Evolutionary conservation across 192 early-diverging fungal genomes (phyloP), one percentile per base, ranked within the genome.

Genomic region (Podila minutissima): DNA sequence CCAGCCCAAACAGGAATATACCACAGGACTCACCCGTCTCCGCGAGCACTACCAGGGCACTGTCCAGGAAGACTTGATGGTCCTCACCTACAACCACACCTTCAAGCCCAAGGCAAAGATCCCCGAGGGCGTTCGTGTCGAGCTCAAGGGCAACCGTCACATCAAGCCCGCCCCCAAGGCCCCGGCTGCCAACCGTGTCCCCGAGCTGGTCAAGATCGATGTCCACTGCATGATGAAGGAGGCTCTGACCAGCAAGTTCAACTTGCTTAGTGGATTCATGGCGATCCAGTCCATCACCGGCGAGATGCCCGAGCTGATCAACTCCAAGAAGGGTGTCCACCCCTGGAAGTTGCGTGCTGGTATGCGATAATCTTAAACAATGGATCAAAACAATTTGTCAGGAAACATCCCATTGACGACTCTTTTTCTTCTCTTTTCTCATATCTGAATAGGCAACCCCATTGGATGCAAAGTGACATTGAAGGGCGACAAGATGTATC

Each of bases 211-310:
- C 35, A 92, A 89, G 75, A 92, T 98, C 37, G 89, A 90, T 32
- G 84, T 99, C 63, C 93, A 95, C 75, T 93, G 96, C 61, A 96
- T 95, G 89, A 89, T 92, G 69, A 93, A 95, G 81, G 92, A 94
- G 61, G 95, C 96, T 11, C 85, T 96, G 49, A 69, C 88, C 59
- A 97, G 95, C 90, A 98, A 98, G 91, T 92, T 90, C 72, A 89
- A 92, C 75, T 85, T 99, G 50, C 83, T 99, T 57, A 91, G 92
- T 55, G 97, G 95, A 22, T 88, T 99, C 62, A 95, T 98, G 93
- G 93, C 94, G 0, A 87, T 99, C 37, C 95, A 97, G 85, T 81
- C 89, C 29, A 93, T 99, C 57, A 94, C 96, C 0, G 97, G 95
- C 28, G 84, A 87, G 57, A 88, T 93, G 62, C 94, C 94, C 17